Conservation (phyloP, 352 stramenopile genomes). For the Globisporangium apiculatum region DNA sequence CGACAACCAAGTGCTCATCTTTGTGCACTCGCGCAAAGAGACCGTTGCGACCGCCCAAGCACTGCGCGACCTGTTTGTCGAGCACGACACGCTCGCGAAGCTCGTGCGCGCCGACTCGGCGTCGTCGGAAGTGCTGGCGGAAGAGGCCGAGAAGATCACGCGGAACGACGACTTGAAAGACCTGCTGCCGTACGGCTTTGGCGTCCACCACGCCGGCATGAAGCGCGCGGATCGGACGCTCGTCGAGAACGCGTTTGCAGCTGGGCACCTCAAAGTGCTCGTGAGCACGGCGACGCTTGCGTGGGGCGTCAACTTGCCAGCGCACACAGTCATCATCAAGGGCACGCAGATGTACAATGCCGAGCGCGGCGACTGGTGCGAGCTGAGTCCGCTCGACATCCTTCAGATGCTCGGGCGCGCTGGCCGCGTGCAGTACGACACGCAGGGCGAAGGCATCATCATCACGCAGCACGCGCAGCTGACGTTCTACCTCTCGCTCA, state of each 20-base stretch:
- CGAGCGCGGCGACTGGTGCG: constrained; percentile 95
- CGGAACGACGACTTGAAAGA: constrained; percentile 98
- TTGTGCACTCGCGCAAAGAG: constrained; percentile 98
- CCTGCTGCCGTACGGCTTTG: constrained; percentile 97
- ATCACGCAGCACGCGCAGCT: constrained; percentile 98
- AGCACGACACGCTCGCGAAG: constrained; percentile 92
- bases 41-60: constrained; percentile 96
- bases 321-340: constrained; percentile 99
- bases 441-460: constrained; percentile 97
- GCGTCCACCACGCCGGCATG: constrained; percentile 99
- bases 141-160: constrained; percentile 88
- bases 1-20: constrained; percentile 99
- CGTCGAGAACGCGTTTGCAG: constrained; percentile 98
- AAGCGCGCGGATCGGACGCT: constrained; percentile 94
- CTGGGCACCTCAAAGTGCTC: constrained; percentile 95
- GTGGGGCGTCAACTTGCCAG: constrained; percentile 99
- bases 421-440: constrained; percentile 98
- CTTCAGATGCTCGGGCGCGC: constrained; percentile 99
- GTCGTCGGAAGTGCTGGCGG: constrained; percentile 89
- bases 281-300: constrained; percentile 98
- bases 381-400: constrained; percentile 98
- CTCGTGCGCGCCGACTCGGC: constrained; percentile 86
- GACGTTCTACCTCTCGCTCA: constrained; percentile 99
- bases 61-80: constrained; percentile 92
- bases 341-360: constrained; percentile 99